A percentile compares a stretch with the other conserved stretches of the same genome.
Conservation (phyloP, 2,329 filamentous ascomycete genomes). For the Aphanoascus verrucosus region DNA sequence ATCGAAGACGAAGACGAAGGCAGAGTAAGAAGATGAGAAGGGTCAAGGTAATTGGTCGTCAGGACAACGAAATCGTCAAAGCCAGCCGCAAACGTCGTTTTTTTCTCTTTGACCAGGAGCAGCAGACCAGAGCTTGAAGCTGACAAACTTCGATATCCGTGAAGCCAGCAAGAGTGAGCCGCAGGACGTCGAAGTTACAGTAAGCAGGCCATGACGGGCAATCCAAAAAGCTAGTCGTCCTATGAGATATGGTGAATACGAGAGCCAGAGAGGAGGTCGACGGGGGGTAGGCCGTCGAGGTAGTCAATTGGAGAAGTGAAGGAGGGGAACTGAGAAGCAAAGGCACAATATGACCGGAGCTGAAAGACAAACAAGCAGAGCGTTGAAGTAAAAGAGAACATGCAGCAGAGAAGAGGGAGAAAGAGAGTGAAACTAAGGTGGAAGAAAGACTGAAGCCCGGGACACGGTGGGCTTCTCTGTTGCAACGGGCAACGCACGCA, state of each 20-base stretch:
- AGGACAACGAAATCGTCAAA: constrained; percentile 1
- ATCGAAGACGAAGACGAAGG: not conserved
- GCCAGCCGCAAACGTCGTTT: constrained; percentile 3
- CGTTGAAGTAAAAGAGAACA: constrained; percentile 17
- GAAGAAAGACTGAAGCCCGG: constrained; percentile 13
- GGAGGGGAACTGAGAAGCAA: constrained; percentile 11
- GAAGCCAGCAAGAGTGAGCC: not conserved
- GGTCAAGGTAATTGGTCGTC: constrained; percentile 8
- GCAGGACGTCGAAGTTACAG: constrained; percentile 13
- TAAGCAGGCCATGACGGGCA: constrained; percentile 13
- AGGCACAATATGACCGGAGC: constrained; percentile 16
- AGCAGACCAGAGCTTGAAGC: not conserved
- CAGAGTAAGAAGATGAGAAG: not conserved
- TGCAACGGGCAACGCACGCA: constrained; percentile 19
- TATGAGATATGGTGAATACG: constrained; percentile 7
- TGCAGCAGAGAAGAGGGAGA: constrained; percentile 3
- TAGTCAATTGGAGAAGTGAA: constrained; percentile 7
- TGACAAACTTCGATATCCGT: constrained; percentile 13
- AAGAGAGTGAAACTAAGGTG: constrained; percentile 9
- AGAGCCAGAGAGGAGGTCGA: constrained; percentile 12
- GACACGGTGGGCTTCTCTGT: constrained; percentile 11
- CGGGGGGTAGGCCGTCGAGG: constrained; percentile 20
- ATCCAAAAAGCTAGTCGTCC: constrained; percentile 4
- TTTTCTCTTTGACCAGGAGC: constrained; percentile 5
- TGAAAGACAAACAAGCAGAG: not conserved